Evolutionary conservation across 352 stramenopile genomes (phyloP).

Genomic region (Pythium phragmitis): DNA sequence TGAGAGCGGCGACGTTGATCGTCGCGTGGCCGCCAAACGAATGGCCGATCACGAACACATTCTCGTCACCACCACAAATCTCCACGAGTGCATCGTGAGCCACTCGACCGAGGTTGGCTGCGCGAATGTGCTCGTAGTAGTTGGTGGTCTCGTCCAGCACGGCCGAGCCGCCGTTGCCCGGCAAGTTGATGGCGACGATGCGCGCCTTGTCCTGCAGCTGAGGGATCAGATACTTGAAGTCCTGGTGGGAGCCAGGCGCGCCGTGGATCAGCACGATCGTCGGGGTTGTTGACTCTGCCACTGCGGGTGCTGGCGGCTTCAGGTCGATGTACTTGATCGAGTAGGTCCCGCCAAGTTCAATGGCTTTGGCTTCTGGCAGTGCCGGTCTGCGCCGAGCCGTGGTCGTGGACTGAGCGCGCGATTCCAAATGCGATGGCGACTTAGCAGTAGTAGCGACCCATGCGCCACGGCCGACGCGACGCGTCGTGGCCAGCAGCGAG

Average conservation of each 20-base stretch:
- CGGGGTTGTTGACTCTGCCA: neutral
- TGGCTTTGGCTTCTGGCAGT: slow-evolving; percentile 4
- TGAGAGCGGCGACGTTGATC: slow-evolving; percentile 26
- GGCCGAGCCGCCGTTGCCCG: slow-evolving; percentile 27
- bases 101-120: slow-evolving; percentile 18
- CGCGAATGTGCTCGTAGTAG: slow-evolving; percentile 26
- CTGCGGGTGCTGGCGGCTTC: slow-evolving; percentile 2
- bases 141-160: slow-evolving; percentile 22
- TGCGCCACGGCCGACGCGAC: neutral
- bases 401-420: slow-evolving; percentile 2
- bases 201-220: slow-evolving; percentile 29
- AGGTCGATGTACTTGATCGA: slow-evolving; percentile 26
- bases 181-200: slow-evolving; percentile 32
- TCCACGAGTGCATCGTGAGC: slow-evolving; percentile 18
- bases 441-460: neutral
- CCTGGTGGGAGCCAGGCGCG: slow-evolving; percentile 49
- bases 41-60: slow-evolving; percentile 31
- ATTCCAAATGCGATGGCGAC: neutral
- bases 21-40: slow-evolving; percentile 34
- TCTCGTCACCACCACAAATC: slow-evolving; percentile 15
- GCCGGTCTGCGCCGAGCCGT: neutral
- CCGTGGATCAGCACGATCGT: slow-evolving; percentile 59
- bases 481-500: neutral
- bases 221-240: slow-evolving; percentile 55
- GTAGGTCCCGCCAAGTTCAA: slow-evolving; percentile 2